A percentile compares a stretch with the other conserved stretches of the same genome.
These are phyloP conservation scores for Macroventuria anomochaeta DNA, from an alignment of 2,329 filamentous ascomycete genomes.

Conservation along the genomic window DNA sequence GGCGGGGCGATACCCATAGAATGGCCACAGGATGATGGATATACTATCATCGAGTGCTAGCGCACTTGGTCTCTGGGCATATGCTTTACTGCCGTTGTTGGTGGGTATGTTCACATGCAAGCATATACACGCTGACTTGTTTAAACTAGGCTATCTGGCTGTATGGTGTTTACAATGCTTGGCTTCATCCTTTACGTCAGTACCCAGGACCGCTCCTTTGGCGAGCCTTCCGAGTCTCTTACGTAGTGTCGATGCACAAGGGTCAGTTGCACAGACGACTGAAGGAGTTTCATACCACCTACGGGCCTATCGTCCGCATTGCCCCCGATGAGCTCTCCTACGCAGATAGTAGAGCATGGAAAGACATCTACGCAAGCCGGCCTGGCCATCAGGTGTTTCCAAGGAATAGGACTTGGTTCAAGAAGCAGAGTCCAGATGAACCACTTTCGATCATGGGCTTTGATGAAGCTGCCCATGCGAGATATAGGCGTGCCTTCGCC, in stretches of 20 bases:
- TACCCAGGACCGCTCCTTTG: conserved; percentile 41
- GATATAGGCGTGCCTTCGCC: conserved; percentile 34
- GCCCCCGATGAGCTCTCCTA: conserved; percentile 42
- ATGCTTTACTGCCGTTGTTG: background rate
- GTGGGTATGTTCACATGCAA: background rate
- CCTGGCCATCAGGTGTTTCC: conserved; percentile 32
- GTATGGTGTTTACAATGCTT: conserved; percentile 36
- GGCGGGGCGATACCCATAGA: background rate
- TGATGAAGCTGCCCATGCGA: conserved; percentile 32
- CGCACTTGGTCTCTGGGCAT: background rate
- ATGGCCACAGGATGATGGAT: background rate
- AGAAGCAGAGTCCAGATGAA: conserved; percentile 33
- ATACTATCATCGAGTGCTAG: background rate
- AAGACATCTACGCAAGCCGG: conserved; percentile 38
- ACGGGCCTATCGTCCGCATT: conserved; percentile 38
- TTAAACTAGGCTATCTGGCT: conserved; percentile 12
- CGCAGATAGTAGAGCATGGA: conserved; percentile 33
- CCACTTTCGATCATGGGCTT: conserved; percentile 34
- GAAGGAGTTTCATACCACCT: conserved; percentile 32
- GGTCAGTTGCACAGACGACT: conserved; percentile 34
- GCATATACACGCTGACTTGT: background rate
- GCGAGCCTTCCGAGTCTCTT: conserved; percentile 35
- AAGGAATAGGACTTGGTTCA: conserved; percentile 35
- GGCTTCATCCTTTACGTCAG: conserved; percentile 33
- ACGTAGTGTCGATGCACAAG: conserved; percentile 35